A percentile compares a stretch with the other conserved stretches of the same genome.
Conservation (phyloP, 768 basidiomycete species). For the Russula lepida region DNA sequence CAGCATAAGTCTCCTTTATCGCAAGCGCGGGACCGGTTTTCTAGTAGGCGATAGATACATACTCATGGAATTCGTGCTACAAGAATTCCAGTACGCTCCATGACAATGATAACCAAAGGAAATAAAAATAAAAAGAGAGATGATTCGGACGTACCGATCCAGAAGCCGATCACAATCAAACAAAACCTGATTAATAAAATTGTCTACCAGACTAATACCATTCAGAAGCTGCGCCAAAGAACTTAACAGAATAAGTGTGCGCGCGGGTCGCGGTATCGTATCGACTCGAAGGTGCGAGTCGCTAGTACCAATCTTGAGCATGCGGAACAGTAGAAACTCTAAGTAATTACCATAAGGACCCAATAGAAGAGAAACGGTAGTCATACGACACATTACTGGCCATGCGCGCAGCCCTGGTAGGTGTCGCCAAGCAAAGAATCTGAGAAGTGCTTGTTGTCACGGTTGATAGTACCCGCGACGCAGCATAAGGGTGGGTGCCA, state of each 20-base stretch:
- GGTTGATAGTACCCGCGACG: no score
- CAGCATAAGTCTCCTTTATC: neutral
- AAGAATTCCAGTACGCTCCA: neutral
- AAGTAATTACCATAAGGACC: neutral
- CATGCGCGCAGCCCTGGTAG: conserved; percentile 53
- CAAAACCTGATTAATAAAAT: neutral
- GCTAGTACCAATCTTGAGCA: conserved; percentile 56
- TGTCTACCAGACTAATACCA: neutral
- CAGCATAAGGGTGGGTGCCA: no score
- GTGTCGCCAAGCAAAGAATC: conserved; percentile 54
- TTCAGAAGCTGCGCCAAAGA: conserved; percentile 32
- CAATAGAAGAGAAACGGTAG: neutral
- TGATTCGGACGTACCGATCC: neutral
- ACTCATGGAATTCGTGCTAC: conserved; percentile 1
- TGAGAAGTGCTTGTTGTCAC: conserved; percentile 41
- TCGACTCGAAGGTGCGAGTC: conserved; percentile 66
- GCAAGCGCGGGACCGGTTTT: neutral
- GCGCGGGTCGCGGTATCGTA: conserved; percentile 53
- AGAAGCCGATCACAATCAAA: neutral
- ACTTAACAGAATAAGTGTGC: conserved; percentile 58
- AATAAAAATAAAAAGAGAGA: no score
- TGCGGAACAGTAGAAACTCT: conserved; percentile 63
- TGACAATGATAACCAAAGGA: neutral
- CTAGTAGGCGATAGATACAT: neutral
- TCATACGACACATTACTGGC: conserved; percentile 34